Conservation (phyloP, 1,284 basidiomycete species). For the Malassezia japonica region DNA sequence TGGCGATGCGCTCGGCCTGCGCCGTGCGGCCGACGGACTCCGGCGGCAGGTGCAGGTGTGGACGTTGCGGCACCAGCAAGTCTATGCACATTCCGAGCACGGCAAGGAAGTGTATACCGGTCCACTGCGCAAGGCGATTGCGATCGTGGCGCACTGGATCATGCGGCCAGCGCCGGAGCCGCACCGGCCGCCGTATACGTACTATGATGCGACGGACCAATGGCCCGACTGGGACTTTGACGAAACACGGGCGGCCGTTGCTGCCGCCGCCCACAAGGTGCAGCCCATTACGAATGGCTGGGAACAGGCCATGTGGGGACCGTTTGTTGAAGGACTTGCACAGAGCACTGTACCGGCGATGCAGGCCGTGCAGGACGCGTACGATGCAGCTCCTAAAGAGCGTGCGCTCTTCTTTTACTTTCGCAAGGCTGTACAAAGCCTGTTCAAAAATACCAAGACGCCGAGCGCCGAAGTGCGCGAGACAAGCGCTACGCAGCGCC, state of each 20-base stretch:
- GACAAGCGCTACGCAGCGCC: too few species aligned
- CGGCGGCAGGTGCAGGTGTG: background rate
- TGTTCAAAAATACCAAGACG: too few species aligned
- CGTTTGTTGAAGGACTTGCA: background rate
- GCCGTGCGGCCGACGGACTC: too few species aligned
- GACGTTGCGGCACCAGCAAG: background rate
- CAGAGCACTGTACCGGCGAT: background rate
- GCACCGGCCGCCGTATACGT: background rate
- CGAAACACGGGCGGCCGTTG: background rate
- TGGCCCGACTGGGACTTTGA: constrained; percentile 15
- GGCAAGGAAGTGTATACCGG: constrained; percentile 1
- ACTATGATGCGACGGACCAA: background rate
- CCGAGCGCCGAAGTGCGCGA: too few species aligned
- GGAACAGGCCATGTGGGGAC: constrained; percentile 14
- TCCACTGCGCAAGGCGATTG: background rate
- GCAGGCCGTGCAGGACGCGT: background rate
- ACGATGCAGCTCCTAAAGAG: background rate
- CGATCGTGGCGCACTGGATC: background rate
- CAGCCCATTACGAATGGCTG: constrained; percentile 5
- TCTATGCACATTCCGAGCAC: background rate
- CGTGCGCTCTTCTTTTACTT: background rate
- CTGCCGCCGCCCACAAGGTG: background rate
- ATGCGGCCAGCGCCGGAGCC: background rate
- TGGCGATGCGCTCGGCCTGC: too few species aligned
- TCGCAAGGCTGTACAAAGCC: too few species aligned